These are phyloP conservation scores for Aspergillus intermedius DNA, from an alignment of 2,329 filamentous ascomycete species.

Conservation along the genomic window DNA sequence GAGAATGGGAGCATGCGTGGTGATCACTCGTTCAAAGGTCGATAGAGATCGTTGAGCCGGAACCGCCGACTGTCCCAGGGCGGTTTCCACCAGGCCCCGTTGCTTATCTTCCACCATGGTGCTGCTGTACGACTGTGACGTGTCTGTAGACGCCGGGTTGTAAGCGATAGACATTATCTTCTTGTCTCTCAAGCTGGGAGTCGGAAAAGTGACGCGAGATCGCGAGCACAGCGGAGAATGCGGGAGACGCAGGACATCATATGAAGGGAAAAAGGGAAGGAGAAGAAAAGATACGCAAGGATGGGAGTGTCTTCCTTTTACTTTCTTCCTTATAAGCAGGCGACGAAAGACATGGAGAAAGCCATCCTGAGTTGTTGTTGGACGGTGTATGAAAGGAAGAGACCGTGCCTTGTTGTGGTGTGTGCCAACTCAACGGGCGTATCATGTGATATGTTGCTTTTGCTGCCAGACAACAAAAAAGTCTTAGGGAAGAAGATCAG, in stretches of 20 bases:
- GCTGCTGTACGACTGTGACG: not conserved
- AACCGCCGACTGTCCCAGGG: conserved; percentile 15
- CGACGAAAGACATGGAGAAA: conserved; percentile 8
- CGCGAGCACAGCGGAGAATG: conserved; percentile 21
- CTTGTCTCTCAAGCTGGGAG: not conserved
- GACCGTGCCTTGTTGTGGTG: conserved; percentile 3
- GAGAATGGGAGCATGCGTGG: conserved; percentile 52
- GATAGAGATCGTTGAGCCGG: conserved; percentile 31
- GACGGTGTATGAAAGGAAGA: conserved; percentile 10
- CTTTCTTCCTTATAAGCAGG: conserved; percentile 14
- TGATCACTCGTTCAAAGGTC: conserved; percentile 50
- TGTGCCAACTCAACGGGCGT: conserved; percentile 1
- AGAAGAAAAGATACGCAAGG: conserved; percentile 13
- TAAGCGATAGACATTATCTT: conserved; percentile 10
- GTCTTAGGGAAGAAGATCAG: too few relatives aligned
- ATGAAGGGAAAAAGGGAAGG: conserved; percentile 14
- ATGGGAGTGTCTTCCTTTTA: conserved; percentile 5
- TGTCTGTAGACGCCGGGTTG: conserved; percentile 1
- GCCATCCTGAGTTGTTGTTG: conserved; percentile 23
- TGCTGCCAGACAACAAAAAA: not conserved
- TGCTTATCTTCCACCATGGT: conserved; percentile 10
- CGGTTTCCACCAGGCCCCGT: conserved; percentile 19
- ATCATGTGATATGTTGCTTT: conserved; percentile 19
- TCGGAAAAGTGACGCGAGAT: conserved; percentile 18
- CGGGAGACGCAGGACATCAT: conserved; percentile 27